These are phyloP conservation scores for Neoscytalidium dimidiatum DNA, from an alignment of 2,329 filamentous ascomycete species.

Conservation along the genomic window DNA sequence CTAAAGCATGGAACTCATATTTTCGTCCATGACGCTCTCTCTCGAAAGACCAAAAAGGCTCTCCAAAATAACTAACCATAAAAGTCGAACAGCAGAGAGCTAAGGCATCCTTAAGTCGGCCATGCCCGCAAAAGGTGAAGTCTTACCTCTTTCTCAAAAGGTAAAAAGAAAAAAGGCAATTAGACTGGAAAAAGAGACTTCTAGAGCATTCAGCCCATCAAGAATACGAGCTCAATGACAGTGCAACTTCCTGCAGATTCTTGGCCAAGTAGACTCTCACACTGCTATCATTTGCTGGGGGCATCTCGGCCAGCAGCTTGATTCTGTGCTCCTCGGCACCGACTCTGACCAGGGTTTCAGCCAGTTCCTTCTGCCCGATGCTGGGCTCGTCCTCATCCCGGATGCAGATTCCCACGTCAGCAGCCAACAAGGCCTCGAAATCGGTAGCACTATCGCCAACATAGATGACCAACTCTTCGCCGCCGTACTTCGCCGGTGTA, in stretches of 20 bases:
- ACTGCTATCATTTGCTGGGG: slow-evolving; percentile 4
- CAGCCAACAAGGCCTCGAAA: slow-evolving; percentile 46
- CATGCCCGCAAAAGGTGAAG: no score
- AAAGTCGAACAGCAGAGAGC: no score
- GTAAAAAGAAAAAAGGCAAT: no score
- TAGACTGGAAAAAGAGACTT: no score
- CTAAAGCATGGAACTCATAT: no score
- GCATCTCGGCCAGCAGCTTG: slow-evolving; percentile 17
- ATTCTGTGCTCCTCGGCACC: slow-evolving; percentile 25
- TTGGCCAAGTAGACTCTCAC: slow-evolving; percentile 5
- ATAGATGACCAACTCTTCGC: slow-evolving; percentile 37
- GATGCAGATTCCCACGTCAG: slow-evolving; percentile 50
- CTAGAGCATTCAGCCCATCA: neutral
- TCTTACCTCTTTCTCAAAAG: no score
- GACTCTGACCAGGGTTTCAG: slow-evolving; percentile 35
- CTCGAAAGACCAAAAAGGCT: no score
- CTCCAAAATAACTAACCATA: no score
- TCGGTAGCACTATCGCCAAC: slow-evolving; percentile 52
- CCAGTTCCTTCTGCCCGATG: slow-evolving; percentile 36
- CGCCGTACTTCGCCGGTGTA: slow-evolving; percentile 20
- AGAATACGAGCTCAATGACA: slow-evolving; percentile 7
- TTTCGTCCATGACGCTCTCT: no score
- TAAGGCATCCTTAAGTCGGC: no score
- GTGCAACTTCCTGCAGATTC: slow-evolving; percentile 1
- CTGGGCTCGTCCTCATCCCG: slow-evolving; percentile 39